Base-by-base conservation (phyloP, 225 moss, liverwort and hornwort genomes). In the Physcomitrellopsis africana region DNA sequence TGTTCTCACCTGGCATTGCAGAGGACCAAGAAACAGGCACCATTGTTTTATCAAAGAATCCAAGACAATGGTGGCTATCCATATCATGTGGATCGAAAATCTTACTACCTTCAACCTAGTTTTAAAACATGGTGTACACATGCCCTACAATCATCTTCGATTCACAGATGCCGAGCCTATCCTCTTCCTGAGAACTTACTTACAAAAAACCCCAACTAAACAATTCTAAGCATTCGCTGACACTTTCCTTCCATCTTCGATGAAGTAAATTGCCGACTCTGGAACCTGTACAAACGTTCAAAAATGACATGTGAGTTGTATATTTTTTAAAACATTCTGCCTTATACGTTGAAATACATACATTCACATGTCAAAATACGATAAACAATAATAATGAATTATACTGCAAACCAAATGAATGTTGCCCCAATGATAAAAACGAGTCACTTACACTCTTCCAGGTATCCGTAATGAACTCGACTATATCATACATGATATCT, bases 401-500 rank as follows among this genome's bases (percentile, higher is more conserved):
- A 7, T 37, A 7, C 32, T 7, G 32, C 32, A 37, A 37, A 37
- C 32, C 32, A 37, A 37, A 37, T 37, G 32, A 37, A 37, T 4
- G 32, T 37, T 2, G 4, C 4, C 32, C 32, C 32, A 7, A 37
- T 37, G 4, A 37, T 37, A 37, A 48, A 26, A 65, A 8, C 48
- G 10, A 16, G 43, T 20, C 47, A 14, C 14, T 24, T 12, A 7
- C 42, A 29, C 37, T 43, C 18, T 63, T 20, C 12, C 19, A 19
- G 19, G 19, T 44, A 63, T 44, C 20, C 11, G 11, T 42, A 82
- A 99, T 95, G 69, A 99, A 99, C 53, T 95, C 99, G 10, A 85
- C 93, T 76, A 99, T 92, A 80, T 99, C 99, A 77, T 93, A 95
- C 90, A 93, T 99, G 64, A 99, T 99, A 65, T 99, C 99, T 69